A percentile compares a stretch with the other conserved stretches of the same genome.
Evolutionary conservation across 441 rosid species (phyloP).

Genomic region (Corymbia calophylla): DNA sequence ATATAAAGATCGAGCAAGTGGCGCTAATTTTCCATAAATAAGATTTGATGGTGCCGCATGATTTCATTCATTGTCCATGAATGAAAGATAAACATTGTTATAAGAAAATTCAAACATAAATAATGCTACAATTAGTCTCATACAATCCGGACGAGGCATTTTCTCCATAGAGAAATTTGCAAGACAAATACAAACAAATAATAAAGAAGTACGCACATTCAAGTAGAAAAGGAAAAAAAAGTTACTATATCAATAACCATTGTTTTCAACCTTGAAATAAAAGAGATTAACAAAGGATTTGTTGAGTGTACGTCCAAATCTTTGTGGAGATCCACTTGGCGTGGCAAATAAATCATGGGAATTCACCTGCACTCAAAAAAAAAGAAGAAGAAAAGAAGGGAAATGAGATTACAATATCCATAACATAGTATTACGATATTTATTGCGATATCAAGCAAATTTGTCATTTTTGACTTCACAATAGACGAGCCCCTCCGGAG

Average conservation of each 20-base stretch:
- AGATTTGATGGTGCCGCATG: not conserved
- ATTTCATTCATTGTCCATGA: no score
- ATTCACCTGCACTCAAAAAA: not conserved
- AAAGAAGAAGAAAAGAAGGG: accelerated
- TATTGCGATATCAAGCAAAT: accelerated
- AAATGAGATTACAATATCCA: not conserved
- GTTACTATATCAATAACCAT: accelerated
- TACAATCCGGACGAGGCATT: not conserved
- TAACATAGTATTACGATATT: accelerated
- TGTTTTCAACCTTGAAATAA: not conserved
- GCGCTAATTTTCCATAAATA: no score
- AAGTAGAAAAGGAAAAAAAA: not conserved
- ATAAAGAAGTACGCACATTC: not conserved
- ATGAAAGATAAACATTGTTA: not conserved
- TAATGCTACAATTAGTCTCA: accelerated
- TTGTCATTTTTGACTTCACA: not conserved
- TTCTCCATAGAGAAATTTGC: not conserved
- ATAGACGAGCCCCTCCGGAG: not conserved
- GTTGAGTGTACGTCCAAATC: accelerated
- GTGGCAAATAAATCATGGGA: not conserved
- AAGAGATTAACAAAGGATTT: not conserved
- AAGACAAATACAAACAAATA: not conserved
- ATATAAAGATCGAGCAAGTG: no score
- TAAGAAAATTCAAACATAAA: not conserved
- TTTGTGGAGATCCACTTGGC: not conserved